Base-by-base conservation (phyloP, 345 rosid genomes). In the Dimocarpus longan region DNA sequence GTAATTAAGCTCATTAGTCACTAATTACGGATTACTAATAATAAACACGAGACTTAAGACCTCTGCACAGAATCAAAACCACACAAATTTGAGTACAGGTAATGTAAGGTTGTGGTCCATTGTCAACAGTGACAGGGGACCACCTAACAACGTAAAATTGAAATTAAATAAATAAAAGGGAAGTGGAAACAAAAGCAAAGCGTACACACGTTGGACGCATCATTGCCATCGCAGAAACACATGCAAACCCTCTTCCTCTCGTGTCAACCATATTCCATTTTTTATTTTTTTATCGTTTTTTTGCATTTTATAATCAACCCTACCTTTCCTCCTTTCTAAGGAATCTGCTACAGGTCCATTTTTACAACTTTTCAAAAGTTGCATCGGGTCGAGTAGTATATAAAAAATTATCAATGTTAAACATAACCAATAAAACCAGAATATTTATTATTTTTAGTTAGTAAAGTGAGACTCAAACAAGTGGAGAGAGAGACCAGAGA, bases 161-260 rank as follows among this genome's bases (percentile, higher is more conserved):
- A 10, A 56, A n/a, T 8, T 8, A 56, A 72, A 26, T 26, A 60
- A 42, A n/a, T 22, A 11, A 50, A 48, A 10, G 13, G 13, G 3
- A 50, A 50, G 54, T 50, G 54, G 54, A 50, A 50, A 1, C 22
- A 5, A 15, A 2, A 68, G 43, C 26, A 42, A 7, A 60, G 26
- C 18, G 52, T 62, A 73, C 76, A 26, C 70, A 26, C 63, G 70
- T 46, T 5, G 24, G 16, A n/a, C 78, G 7, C 82, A 68, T 44
- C 15, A 60, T 44, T 60, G 69, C 68, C 42, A 10, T 68, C 76
- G 43, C 84, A 74, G 78, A 78, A 78, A 74, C 81, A 78, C 79
- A 82, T 74, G 84, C 80, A 72, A 18, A 43, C 68, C 24, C 48
- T 6, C 56, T 57, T 39, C 2, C 22, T 22, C 80, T 57, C 66